Conservation (phyloP, 1,284 basidiomycete species). For the Athelia sp. region DNA sequence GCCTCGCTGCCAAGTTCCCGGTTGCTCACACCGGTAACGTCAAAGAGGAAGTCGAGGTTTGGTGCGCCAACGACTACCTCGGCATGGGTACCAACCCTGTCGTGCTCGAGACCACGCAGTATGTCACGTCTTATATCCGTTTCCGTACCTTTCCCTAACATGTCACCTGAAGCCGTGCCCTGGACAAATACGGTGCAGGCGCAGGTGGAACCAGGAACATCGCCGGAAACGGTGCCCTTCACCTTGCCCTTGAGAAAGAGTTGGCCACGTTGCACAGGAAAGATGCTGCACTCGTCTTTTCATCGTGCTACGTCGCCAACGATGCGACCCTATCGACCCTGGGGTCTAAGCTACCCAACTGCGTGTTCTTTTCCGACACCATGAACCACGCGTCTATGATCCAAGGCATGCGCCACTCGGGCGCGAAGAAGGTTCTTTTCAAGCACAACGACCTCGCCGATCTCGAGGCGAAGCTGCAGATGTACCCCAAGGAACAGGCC, state of each 20-base stretch:
- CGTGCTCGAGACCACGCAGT: conserved; percentile 97
- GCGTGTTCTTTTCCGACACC: conserved; percentile 94
- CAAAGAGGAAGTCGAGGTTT: conserved; percentile 94
- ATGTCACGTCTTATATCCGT: conserved; percentile 18
- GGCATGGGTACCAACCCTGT: conserved; percentile 98
- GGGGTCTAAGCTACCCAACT: conserved; percentile 91
- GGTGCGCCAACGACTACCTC: conserved; percentile 99
- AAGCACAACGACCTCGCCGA: conserved; percentile 97
- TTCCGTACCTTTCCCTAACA: conserved; percentile 10
- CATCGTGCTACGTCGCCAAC: conserved; percentile 99
- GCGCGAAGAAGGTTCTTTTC: conserved; percentile 93
- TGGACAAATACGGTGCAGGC: conserved; percentile 95
- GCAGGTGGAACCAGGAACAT: conserved; percentile 99
- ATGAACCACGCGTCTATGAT: conserved; percentile 99
- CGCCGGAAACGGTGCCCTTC: conserved; percentile 97
- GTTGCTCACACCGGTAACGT: conserved; percentile 89
- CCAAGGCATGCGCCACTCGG: conserved; percentile 96
- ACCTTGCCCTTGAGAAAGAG: conserved; percentile 91
- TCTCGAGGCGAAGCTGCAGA: conserved; percentile 85
- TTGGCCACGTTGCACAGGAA: conserved; percentile 93
- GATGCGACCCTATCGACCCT: conserved; percentile 96
- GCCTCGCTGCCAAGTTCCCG: conserved; percentile 93
- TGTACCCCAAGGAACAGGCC: conserved; percentile 87
- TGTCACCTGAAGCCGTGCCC: conserved; percentile 62
- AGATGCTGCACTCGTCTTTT: conserved; percentile 92